Conservation (phyloP, 176 grass and related monocot genomes). For the Elaeis guineensis region DNA sequence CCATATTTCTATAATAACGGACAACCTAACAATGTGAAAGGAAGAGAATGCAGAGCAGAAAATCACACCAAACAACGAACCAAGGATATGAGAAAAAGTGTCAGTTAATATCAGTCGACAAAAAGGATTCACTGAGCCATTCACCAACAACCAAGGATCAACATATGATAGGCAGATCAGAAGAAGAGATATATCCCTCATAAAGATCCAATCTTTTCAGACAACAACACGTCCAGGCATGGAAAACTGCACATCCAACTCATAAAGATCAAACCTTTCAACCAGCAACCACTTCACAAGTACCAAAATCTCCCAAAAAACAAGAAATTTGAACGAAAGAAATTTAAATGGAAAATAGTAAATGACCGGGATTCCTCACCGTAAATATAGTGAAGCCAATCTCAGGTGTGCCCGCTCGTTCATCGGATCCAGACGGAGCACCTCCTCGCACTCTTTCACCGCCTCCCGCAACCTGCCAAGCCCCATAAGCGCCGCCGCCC, state of each 20-base stretch:
- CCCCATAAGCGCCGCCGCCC: slow-evolving; percentile 63
- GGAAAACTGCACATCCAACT: slow-evolving; percentile 17
- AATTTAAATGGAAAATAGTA: slow-evolving; percentile 27
- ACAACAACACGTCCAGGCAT: not conserved
- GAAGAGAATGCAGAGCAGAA: too few relatives aligned
- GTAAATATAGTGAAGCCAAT: slow-evolving; percentile 51
- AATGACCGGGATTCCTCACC: slow-evolving; percentile 42
- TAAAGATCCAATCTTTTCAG: slow-evolving; percentile 6
- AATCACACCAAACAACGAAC: too few relatives aligned
- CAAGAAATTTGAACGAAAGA: slow-evolving; percentile 21
- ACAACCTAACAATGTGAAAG: too few relatives aligned
- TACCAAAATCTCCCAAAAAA: slow-evolving; percentile 18
- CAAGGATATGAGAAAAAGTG: too few relatives aligned
- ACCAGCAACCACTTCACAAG: not conserved
- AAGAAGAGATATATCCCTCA: not conserved
- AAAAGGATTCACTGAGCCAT: not conserved
- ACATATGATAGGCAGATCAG: not conserved
- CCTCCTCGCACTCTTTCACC: slow-evolving; percentile 68
- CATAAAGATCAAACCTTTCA: slow-evolving; percentile 20
- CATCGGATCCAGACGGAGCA: slow-evolving; percentile 53
- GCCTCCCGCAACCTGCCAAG: slow-evolving; percentile 63
- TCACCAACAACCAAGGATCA: not conserved
- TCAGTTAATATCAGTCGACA: not conserved
- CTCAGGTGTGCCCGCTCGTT: slow-evolving; percentile 53
- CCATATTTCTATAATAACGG: too few relatives aligned